Conservation (phyloP, 345 rosid species). For the Pelargonium nanum region DNA sequence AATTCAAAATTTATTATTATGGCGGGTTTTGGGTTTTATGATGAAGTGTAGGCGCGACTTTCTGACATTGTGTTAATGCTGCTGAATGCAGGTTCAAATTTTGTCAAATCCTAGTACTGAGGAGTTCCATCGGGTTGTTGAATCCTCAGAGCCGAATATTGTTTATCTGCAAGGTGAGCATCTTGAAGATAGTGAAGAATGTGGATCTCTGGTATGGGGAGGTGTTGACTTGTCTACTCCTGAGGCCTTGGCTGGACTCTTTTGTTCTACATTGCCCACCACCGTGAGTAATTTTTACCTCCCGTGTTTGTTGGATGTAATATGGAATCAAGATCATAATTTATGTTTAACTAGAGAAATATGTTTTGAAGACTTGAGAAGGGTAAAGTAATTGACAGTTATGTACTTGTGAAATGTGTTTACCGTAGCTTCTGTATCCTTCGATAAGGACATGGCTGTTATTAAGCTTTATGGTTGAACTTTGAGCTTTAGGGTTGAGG, state of each 20-base stretch:
- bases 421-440: no score
- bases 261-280: conserved; percentile 67
- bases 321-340: neutral
- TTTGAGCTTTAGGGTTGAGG: no score
- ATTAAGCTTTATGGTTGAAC: no score
- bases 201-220: conserved; percentile 56
- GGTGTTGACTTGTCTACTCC: conserved; percentile 61
- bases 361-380: neutral
- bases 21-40: conserved; percentile 1
- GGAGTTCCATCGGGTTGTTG: conserved; percentile 53
- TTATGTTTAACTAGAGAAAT: neutral
- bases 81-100: conserved; percentile 59
- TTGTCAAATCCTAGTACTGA: conserved; percentile 60
- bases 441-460: no score
- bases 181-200: conserved; percentile 52
- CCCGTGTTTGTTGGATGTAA: conserved; percentile 5
- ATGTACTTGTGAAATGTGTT: neutral
- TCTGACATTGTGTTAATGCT: conserved; percentile 5
- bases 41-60: neutral
- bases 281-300: conserved; percentile 48
- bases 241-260: conserved; percentile 54
- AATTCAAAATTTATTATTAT: neutral
- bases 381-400: neutral
- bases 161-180: conserved; percentile 81
- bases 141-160: conserved; percentile 49